Evolutionary conservation across 164 flowering plant species (phyloP), one percentile per base, ranked within the genome.

Genomic region (Brasenia schreberi): DNA sequence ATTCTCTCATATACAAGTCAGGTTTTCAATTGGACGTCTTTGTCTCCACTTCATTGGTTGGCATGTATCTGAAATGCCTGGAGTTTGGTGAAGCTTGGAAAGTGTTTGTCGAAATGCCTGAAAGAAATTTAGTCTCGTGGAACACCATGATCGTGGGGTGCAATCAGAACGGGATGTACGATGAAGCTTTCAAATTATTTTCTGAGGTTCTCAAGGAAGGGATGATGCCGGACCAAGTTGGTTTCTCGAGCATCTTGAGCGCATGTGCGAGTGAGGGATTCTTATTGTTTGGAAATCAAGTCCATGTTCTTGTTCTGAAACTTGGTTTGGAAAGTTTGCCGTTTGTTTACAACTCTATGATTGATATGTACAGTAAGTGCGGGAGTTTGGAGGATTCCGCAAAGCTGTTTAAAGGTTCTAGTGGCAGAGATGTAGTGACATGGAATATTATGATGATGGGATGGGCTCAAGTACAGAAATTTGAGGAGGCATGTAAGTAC

Each of bases 371-470:
- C 23, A 63, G 67, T 64, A 87, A 87, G 73, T 77, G 93, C 64
- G 82, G 78, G 43, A 42, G 65, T 56, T 79, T 81, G 69, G 73
- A 69, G 65, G 84, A 79, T 72, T 80, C 79, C 11, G 43, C 62
- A 19, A 65, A 67, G 67, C 67, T 85, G 72, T 85, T 86, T 71
- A 33, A 33, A 33, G 64, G 49, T 58, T 23, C 10, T n/a, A 62
- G 62, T 5, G 65, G 66, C 58, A 79, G 72, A 76, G 89, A 84
- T 76, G 81, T 75, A 19, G 78, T 86, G 60, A 72, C 85, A 11
- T 83, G 90, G 89, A 83, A 83, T 77, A 83, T 83, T 4, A 73
- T 85, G 81, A 68, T 76, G 14, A 81, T 78, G 84, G 84, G 85
- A 16, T 84, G 64, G 69, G 78, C 74, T 43, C 80, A 80, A 27